Percentiles rank a stretch among this genome's conserved stretches.
Evolutionary conservation across 2,329 filamentous ascomycete species (phyloP).

Genomic region (Fusarium verrucosum): DNA sequence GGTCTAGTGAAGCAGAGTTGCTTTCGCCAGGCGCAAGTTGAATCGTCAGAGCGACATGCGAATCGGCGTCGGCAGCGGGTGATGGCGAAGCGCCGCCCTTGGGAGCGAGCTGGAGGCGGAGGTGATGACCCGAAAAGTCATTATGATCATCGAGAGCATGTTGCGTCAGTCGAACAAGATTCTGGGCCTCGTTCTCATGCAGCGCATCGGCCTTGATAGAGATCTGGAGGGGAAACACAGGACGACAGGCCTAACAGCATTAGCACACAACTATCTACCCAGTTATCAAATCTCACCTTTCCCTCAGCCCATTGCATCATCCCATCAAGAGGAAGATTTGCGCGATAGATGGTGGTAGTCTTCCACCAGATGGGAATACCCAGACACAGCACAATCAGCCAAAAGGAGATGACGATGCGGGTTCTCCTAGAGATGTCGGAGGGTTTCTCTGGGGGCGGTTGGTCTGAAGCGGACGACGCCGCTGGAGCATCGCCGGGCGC

Average conservation of each 20-base stretch:
- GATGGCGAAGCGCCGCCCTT: conserved; percentile 34
- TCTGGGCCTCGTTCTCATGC: conserved; percentile 72
- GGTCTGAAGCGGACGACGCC: conserved; percentile 23
- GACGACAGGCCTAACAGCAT: conserved; percentile 77
- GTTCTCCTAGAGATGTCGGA: conserved; percentile 75
- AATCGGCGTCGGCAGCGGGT: conserved; percentile 51
- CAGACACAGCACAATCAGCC: conserved; percentile 82
- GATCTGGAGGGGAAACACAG: conserved; percentile 87
- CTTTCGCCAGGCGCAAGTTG: conserved; percentile 72
- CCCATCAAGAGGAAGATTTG: conserved; percentile 79
- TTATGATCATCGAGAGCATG: conserved; percentile 86
- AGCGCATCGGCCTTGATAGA: conserved; percentile 76
- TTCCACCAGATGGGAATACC: conserved; percentile 96
- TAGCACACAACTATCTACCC: background rate
- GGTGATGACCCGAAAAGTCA: conserved; percentile 84
- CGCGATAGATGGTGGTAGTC: conserved; percentile 92
- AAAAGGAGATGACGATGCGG: conserved; percentile 86
- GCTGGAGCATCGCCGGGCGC: conserved; percentile 36
- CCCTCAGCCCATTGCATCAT: conserved; percentile 95
- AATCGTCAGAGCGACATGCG: conserved; percentile 72
- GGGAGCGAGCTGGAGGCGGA: conserved; percentile 61
- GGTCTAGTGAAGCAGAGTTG: conserved; percentile 70
- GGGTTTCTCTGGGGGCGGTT: conserved; percentile 78
- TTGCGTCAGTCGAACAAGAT: conserved; percentile 82
- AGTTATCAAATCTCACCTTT: conserved; percentile 64